Conservation (phyloP, 768 basidiomycete species). For the Wakefieldia striispora region DNA sequence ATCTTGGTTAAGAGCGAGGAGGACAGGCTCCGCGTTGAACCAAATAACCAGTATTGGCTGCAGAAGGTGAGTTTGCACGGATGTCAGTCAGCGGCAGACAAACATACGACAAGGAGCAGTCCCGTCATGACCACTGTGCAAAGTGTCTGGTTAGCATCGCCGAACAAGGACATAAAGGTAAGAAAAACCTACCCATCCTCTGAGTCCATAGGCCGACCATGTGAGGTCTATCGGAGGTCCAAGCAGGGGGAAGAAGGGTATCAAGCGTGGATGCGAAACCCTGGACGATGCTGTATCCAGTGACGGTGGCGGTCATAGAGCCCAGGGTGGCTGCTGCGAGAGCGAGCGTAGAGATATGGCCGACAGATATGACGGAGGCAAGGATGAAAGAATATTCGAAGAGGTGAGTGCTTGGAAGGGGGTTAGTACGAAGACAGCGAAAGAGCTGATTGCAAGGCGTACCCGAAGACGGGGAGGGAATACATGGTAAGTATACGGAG, state of each 20-base stretch:
- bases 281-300: slow-evolving; percentile 63
- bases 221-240: slow-evolving; percentile 83
- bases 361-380: slow-evolving; percentile 81
- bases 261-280: slow-evolving; percentile 86
- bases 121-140: slow-evolving; percentile 59
- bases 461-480: slow-evolving; percentile 73
- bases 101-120: slow-evolving; percentile 56
- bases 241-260: slow-evolving; percentile 90
- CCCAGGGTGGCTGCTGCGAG: slow-evolving; percentile 80
- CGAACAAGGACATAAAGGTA: background rate
- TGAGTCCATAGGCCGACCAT: slow-evolving; percentile 91
- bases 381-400: slow-evolving; percentile 86
- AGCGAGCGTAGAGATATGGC: slow-evolving; percentile 86
- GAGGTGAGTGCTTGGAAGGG: slow-evolving; percentile 59
- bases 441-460: slow-evolving; percentile 21
- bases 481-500: slow-evolving; percentile 56
- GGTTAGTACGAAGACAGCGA: background rate
- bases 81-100: background rate
- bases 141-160: slow-evolving; percentile 5
- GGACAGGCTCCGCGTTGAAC: slow-evolving; percentile 78
- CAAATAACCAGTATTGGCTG: slow-evolving; percentile 66
- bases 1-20: slow-evolving; percentile 76
- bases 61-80: background rate
- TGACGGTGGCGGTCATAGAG: slow-evolving; percentile 68
- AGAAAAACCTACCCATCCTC: slow-evolving; percentile 63